Conservation (phyloP, 1,284 basidiomycete species). For the Moesziomyces globuligerus region DNA sequence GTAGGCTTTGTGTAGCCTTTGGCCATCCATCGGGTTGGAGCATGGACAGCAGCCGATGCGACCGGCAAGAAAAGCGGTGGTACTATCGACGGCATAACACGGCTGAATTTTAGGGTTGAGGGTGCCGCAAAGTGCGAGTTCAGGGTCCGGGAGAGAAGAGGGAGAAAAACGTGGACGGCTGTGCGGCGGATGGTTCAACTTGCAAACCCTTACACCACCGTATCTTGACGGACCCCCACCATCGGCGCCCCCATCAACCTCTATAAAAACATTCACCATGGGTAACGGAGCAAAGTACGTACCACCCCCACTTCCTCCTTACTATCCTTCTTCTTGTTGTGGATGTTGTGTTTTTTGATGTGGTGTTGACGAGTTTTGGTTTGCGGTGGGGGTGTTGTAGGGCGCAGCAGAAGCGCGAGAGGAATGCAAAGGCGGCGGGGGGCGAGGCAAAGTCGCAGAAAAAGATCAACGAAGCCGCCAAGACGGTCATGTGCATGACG, state of each 20-base stretch:
- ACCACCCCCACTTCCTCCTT: neutral
- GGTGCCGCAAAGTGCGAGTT: no score
- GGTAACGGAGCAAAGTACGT: slow-evolving; percentile 61
- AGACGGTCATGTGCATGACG: slow-evolving; percentile 69
- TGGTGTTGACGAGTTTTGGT: neutral
- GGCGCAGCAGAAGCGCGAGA: slow-evolving; percentile 65
- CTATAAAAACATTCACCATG: slow-evolving; percentile 25
- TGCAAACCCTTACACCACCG: neutral
- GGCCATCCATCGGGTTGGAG: no score
- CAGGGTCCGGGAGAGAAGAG: no score
- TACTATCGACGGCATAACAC: no score
- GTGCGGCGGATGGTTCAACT: no score
- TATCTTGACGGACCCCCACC: neutral
- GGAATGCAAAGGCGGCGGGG: slow-evolving; percentile 59
- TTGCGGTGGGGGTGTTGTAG: slow-evolving; percentile 17
- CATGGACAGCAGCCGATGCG: no score
- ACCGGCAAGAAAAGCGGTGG: no score
- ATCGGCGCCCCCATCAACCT: neutral
- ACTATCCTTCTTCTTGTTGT: neutral
- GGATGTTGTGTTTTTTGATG: neutral
- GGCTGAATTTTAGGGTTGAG: no score
- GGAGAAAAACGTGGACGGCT: neutral
- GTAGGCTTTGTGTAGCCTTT: no score
- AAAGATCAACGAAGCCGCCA: slow-evolving; percentile 68
- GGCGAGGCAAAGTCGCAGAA: slow-evolving; percentile 62